Evolutionary conservation across 495 filamentous ascomycete genomes (phyloP).

Genomic region (Viridothelium virens): DNA sequence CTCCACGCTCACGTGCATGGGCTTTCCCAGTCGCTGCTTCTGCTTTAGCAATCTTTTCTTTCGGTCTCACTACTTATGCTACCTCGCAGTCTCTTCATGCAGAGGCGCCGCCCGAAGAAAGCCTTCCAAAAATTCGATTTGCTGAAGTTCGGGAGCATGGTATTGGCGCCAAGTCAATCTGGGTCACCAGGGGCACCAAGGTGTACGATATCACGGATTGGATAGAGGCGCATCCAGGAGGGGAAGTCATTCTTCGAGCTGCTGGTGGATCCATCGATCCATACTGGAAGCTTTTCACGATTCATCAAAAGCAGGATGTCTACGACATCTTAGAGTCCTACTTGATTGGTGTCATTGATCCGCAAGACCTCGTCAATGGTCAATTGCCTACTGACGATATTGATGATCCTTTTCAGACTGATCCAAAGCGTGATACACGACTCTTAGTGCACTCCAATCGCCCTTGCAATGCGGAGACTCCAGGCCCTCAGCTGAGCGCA

Average conservation of each 20-base stretch:
- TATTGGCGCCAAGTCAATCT: slow-evolving; percentile 39
- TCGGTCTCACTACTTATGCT: not conserved
- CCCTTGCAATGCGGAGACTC: slow-evolving; percentile 53
- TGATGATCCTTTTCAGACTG: slow-evolving; percentile 46
- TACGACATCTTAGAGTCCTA: slow-evolving; percentile 51
- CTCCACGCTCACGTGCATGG: not conserved
- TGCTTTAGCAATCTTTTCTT: not conserved
- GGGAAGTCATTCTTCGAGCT: slow-evolving; percentile 52
- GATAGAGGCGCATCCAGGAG: slow-evolving; percentile 51
- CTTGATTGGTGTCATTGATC: slow-evolving; percentile 46
- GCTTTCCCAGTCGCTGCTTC: not conserved
- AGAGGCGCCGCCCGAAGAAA: not conserved
- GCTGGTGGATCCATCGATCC: slow-evolving; percentile 50
- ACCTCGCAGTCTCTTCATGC: not conserved
- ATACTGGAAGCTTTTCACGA: slow-evolving; percentile 57
- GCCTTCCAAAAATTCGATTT: slow-evolving; percentile 34
- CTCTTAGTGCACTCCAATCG: slow-evolving; percentile 42
- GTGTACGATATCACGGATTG: slow-evolving; percentile 57
- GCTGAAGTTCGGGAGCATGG: slow-evolving; percentile 45
- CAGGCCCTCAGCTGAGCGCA: slow-evolving; percentile 24
- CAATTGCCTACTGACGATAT: slow-evolving; percentile 33
- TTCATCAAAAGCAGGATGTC: slow-evolving; percentile 51
- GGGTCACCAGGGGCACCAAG: slow-evolving; percentile 46
- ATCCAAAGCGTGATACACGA: slow-evolving; percentile 44
- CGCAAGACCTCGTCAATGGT: slow-evolving; percentile 45